phyloP scores from a whole-genome alignment of 139 green algal genomes.

The Chlamydomonas schloesseri region DNA sequence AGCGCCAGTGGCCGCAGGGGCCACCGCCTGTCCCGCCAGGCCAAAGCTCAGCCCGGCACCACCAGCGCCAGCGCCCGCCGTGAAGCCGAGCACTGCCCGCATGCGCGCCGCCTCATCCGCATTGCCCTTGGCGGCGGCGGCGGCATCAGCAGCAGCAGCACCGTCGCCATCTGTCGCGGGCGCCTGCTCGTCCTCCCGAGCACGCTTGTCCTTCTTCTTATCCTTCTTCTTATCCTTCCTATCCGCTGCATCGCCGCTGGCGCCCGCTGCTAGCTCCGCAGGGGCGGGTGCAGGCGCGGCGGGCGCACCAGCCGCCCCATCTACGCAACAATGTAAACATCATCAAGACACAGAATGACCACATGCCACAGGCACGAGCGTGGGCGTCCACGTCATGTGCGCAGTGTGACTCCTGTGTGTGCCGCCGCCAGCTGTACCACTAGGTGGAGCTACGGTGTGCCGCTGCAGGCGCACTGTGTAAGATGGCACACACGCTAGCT shows the following conservation, averaged over 20 bases:
- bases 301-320: neutral
- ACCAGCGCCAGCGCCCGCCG: neutral
- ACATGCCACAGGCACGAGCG: too few relatives aligned
- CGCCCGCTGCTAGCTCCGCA: neutral
- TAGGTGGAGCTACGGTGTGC: too few relatives aligned
- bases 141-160: neutral
- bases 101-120: slow-evolving; percentile 77
- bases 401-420: too few relatives aligned
- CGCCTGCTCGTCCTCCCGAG: neutral
- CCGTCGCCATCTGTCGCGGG: neutral
- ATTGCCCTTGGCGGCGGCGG: slow-evolving; percentile 63
- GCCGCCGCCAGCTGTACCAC: too few relatives aligned
- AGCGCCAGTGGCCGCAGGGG: too few relatives aligned
- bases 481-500: too few relatives aligned
- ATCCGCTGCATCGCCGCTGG: neutral
- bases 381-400: too few relatives aligned
- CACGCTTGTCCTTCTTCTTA: neutral
- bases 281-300: neutral
- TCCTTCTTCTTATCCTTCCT: slow-evolving; percentile 19
- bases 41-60: neutral
- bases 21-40: neutral
- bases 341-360: too few relatives aligned
- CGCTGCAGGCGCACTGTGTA: too few relatives aligned
- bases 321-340: too few relatives aligned
- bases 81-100: slow-evolving; percentile 65